A percentile compares a stretch with the other conserved stretches of the same genome.
These are phyloP conservation scores for Taphrina wiesneri DNA, from an alignment of 1,139 yeast genomes.

Conservation along the genomic window DNA sequence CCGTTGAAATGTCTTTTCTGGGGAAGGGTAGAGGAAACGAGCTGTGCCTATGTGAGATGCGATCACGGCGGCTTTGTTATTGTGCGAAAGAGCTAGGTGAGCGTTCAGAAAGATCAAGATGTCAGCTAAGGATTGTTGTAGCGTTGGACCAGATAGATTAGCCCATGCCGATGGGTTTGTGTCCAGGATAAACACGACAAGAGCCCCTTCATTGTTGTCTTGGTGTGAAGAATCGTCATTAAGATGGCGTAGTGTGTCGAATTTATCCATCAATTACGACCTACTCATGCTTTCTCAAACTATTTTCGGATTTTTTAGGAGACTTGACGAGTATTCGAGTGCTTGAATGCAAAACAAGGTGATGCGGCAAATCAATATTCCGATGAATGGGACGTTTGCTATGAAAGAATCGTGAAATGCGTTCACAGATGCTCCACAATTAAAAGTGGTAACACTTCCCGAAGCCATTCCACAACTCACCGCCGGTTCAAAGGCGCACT, in stretches of 20 bases:
- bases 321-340: no score
- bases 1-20: conserved; percentile 33
- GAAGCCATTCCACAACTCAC: neutral
- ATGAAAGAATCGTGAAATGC: neutral
- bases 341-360: no score
- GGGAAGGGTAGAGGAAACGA: conserved; percentile 66
- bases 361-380: no score
- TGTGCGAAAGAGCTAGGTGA: conserved; percentile 79
- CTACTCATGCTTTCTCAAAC: neutral
- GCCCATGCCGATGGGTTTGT: conserved; percentile 79
- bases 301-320: no score
- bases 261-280: conserved; percentile 7
- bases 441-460: neutral
- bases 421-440: neutral
- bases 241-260: conserved; percentile 20
- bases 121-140: conserved; percentile 61
- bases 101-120: conserved; percentile 75
- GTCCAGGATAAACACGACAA: conserved; percentile 76
- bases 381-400: no score
- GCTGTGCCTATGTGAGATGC: conserved; percentile 76
- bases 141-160: conserved; percentile 50
- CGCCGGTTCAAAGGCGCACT: neutral
- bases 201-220: conserved; percentile 55
- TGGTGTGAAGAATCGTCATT: neutral
- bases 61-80: conserved; percentile 80